Evolutionary conservation across 2,329 filamentous ascomycete species (phyloP), one percentile per base, ranked within the genome.

Genomic region (Penicillium sumatraense): DNA sequence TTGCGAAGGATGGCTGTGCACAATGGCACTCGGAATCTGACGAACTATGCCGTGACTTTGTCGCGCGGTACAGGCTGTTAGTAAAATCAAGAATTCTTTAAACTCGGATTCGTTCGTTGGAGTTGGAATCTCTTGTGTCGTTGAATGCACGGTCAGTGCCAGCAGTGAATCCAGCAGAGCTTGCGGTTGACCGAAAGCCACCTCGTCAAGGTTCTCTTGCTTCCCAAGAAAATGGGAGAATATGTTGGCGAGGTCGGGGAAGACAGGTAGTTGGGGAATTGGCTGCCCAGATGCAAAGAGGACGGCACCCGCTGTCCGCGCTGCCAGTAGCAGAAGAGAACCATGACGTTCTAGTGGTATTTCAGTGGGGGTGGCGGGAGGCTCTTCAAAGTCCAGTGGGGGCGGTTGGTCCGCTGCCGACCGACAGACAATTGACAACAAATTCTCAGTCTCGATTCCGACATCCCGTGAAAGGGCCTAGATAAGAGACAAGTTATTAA

Each of bases 301-400:
- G 23, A 80, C 73, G 23, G 76, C 73, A 9, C 79, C 78, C 1
- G 80, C 78, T 21, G 76, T 75, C 13, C 81, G 76, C n/a, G 82
- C 82, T 1, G 81, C 75, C 48, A 84, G 76, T 4, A 86, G 72
- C 13, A 85, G 71, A 10, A 86, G 66, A 13, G 82, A 78, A 1
- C 83, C 84, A 31, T 82, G 78, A 41, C 81, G 77, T 42, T 84
- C 84, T 0, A 86, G 69, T 0, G 81, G 81, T 42, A 86, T 83
- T 35, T 83, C 80, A 16, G 78, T 76, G 5, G 80, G 78, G 14
- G 76, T 76, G 18, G 72, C 72, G 2, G 84, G 84, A 7, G 81
- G 78, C 14, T 85, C 81, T 33, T 84, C 82, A 61, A 86, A 83
- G 49, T 80, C 78, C 3, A 77, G 70, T 3, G 75, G 77, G 2